Base-by-base conservation (phyloP, 192 early-diverging fungal genomes). In the Rhizoclosmatium globosum region DNA sequence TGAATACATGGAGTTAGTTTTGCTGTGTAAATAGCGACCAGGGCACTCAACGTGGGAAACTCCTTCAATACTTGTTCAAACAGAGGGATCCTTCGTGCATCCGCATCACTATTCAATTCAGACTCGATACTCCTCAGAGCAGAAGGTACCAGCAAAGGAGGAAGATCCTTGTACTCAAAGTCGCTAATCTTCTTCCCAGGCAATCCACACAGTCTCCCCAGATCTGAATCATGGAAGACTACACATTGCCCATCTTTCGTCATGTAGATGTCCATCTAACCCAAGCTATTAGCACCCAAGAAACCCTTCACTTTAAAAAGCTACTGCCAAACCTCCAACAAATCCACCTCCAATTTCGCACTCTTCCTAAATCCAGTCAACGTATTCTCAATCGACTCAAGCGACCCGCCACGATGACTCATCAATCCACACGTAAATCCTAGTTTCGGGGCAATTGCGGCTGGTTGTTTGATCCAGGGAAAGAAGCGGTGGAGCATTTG, bases 381-480 rank as follows among this genome's bases (percentile, higher is more conserved):
- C 1, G 87, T 86, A 64, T 88, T 88, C 61, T 88, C 87, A 3
- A 88, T 82, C 39, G 53, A 57, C 61, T 88, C 87, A 60, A 82
- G 77, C 43, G 74, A 78, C 21, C 87, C 87, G 19, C 87, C 87
- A 19, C 87, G 72, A 78, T 89, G 87, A 21, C 74, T 71, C 83
- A 89, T 85, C 41, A 83, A 60, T 2, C 59, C 73, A 50, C 80
- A 67, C 1, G 56, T 31, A 64, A 85, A 85, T 44, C 53, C 67
- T 21, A 82, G 69, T 23, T 39, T 19, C 60, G 9, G 4, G 9
- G 60, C 21, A 31, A 31, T 31, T 31, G 31, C 31, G 31, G 31
- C 31, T 31, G 31, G 31, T 31, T 31, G 31, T 31, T 31, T 31
- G 31, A 31, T 31, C 31, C 31, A 31, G 31, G 31, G 31, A 31